phyloP scores from a whole-genome alignment of 805 yeast species.

The Wickerhamomyces hampshirensis region DNA sequence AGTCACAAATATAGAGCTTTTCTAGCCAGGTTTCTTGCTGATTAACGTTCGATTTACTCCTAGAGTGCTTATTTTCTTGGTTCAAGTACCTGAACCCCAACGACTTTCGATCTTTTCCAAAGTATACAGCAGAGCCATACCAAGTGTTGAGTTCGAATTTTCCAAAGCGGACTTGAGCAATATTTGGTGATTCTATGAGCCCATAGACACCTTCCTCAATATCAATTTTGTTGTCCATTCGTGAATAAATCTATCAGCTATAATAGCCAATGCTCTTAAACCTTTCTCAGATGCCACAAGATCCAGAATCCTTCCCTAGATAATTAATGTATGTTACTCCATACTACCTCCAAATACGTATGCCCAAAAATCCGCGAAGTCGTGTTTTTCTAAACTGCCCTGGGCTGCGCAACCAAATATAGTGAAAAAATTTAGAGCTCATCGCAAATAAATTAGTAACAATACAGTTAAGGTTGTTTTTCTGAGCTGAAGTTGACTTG shows the following conservation, averaged over 20 bases:
- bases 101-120: slow-evolving; percentile 41
- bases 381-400: too few species aligned
- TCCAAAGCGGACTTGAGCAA: slow-evolving; percentile 64
- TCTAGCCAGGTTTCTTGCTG: slow-evolving; percentile 47
- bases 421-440: slow-evolving; percentile 10
- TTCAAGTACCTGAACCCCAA: slow-evolving; percentile 38
- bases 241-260: background rate
- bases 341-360: too few species aligned
- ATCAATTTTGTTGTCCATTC: slow-evolving; percentile 20
- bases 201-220: slow-evolving; percentile 52
- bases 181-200: slow-evolving; percentile 55
- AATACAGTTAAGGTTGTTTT: too few species aligned
- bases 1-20: slow-evolving; percentile 65
- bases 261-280: too few species aligned
- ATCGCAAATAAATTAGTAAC: slow-evolving; percentile 10
- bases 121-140: slow-evolving; percentile 85
- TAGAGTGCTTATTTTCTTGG: slow-evolving; percentile 9
- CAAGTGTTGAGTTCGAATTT: slow-evolving; percentile 67
- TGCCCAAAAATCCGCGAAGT: too few species aligned
- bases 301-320: too few species aligned
- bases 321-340: too few species aligned
- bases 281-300: too few species aligned
- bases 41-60: slow-evolving; percentile 6
- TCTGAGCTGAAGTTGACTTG: too few species aligned
- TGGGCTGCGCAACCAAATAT: background rate